These are phyloP conservation scores for Batkoa obscura DNA, from an alignment of 371 early-diverging fungal species.

Conservation along the genomic window DNA sequence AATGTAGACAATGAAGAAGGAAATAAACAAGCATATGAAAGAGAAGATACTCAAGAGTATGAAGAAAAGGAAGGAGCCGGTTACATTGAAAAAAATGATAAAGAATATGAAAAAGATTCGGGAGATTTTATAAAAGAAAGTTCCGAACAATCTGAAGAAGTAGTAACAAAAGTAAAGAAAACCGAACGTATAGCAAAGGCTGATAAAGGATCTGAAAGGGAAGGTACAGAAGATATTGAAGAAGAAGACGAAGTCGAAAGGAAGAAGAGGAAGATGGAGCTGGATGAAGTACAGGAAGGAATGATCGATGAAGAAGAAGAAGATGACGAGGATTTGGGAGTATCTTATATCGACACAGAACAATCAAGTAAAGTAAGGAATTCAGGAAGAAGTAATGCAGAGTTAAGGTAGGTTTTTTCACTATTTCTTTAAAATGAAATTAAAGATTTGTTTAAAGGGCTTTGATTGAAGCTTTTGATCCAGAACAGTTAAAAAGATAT, in stretches of 20 bases:
- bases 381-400: slow-evolving; percentile 15
- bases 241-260: not conserved
- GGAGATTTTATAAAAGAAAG: no score
- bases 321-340: slow-evolving; percentile 17
- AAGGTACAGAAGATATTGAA: no score
- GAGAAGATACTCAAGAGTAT: no score
- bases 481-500: slow-evolving; percentile 69
- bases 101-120: no score
- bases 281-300: slow-evolving; percentile 8
- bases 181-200: no score
- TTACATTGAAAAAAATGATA: no score
- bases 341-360: slow-evolving; percentile 1
- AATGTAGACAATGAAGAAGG: no score
- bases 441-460: slow-evolving; percentile 17
- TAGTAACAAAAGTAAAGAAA: no score
- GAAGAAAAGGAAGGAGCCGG: no score
- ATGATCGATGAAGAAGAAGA: slow-evolving; percentile 10
- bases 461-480: slow-evolving; percentile 57
- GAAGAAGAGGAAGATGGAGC: slow-evolving; percentile 5
- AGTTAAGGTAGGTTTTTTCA: slow-evolving; percentile 12
- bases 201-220: no score
- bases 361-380: slow-evolving; percentile 7
- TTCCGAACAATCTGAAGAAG: no score
- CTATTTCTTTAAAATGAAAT: not conserved
- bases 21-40: no score